Base-by-base conservation (phyloP, 768 basidiomycete species). In the Mycena maculata region DNA sequence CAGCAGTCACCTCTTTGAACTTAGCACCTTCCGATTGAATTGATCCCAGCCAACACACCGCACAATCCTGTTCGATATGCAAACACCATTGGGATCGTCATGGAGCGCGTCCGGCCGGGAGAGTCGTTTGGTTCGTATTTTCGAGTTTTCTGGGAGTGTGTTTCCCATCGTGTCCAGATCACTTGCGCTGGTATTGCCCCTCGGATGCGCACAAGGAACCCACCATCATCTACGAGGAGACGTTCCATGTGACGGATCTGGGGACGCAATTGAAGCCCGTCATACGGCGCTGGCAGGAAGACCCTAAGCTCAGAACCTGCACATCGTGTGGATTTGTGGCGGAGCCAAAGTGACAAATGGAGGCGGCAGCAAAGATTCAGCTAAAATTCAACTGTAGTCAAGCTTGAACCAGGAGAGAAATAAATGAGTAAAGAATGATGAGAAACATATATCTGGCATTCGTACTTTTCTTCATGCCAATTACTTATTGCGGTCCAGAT, bases 21-120 rank as follows among this genome's bases (percentile, higher is more conserved):
- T 27, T 53, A 25, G 39, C 42, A 58, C 10, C 27, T 27, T 10
- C 60, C 6, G 48, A 22, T 33, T n/a, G n/a, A 39, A 36, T 12
- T 20, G 25, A 70, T 12, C 20, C 23, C 70, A 97, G 96, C 90
- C 1, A 98, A 98, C 76, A 98, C 94, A 0, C 97, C 97, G 0
- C 97, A 99, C 79, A 98, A 97, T 73, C 97, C 97, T 12, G 91
- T 96, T 30, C 88, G 97, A 22, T 97, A 91, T 72, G 90, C 90
- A 1, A 83, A 98, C 77, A 98, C 97, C 0, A 89, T 98, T 50
- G 97, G 97, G 1, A 83, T 98, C 15, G 97, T 98, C n/a, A 82
- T 97, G 30, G 97, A 99, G 77, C 88, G 93, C 18, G 88, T 91
- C 28, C 84, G 97, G 38, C 95, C 96, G 0, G 81, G 83, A n/a